These are phyloP conservation scores for Aristolochia contorta DNA, from an alignment of 164 flowering plant species.

Conservation along the genomic window DNA sequence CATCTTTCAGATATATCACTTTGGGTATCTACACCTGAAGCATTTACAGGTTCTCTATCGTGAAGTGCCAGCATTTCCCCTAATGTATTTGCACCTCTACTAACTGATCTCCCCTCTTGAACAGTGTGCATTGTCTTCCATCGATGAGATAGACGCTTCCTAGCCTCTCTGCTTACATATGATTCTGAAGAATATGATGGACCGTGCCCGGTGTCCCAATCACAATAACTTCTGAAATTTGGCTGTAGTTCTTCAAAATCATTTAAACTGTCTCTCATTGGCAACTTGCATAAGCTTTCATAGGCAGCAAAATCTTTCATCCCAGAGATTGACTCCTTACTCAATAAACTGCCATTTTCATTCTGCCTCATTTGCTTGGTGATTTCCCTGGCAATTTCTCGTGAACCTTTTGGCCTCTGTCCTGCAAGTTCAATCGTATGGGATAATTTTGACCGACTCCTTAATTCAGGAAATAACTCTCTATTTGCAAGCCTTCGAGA, in stretches of 20 bases:
- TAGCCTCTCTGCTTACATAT: conserved; percentile 67
- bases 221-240: conserved; percentile 20
- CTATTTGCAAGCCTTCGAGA: conserved; percentile 7
- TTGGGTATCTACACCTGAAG: conserved; percentile 13
- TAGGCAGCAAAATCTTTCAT: conserved; percentile 52
- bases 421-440: conserved; percentile 21
- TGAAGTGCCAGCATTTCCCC: conserved; percentile 80
- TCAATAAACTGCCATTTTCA: conserved; percentile 16
- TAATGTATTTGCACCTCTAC: conserved; percentile 47
- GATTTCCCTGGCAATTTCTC: conserved; percentile 56
- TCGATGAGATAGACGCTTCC: conserved; percentile 69
- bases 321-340: conserved; percentile 16
- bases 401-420: conserved; percentile 34
- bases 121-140: conserved; percentile 51
- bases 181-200: conserved; percentile 39
- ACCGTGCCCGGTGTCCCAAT: conserved; percentile 15
- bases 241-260: conserved; percentile 30
- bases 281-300: conserved; percentile 44
- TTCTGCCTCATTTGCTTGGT: conserved; percentile 23
- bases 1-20: conserved; percentile 13
- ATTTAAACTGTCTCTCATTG: conserved; percentile 42
- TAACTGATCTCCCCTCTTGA: conserved; percentile 26
- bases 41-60: conserved; percentile 22
- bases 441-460: conserved; percentile 15
- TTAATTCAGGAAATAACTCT: conserved; percentile 16